These are phyloP conservation scores for Solanum hybrid DNA, from an alignment of 305 asterid genomes.

Conservation along the genomic window DNA sequence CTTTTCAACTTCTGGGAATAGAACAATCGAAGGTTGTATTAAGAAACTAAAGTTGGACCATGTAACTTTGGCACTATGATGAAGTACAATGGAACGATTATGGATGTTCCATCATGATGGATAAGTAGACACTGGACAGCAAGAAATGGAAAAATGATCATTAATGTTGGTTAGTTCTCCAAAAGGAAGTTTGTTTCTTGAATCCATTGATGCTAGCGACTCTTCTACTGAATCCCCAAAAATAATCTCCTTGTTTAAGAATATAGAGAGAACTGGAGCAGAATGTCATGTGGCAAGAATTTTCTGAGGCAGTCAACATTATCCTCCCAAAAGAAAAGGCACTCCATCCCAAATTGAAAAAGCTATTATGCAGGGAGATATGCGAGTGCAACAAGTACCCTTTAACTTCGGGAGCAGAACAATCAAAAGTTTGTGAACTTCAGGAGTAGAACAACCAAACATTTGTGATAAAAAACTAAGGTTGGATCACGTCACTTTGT, in stretches of 20 bases:
- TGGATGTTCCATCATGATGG: background rate
- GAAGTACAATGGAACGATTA: background rate
- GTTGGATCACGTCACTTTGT: background rate
- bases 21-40: background rate
- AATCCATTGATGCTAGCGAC: background rate
- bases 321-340: background rate
- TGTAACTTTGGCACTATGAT: background rate
- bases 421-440: background rate
- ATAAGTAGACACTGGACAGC: background rate
- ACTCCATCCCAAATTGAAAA: background rate
- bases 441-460: background rate
- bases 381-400: background rate
- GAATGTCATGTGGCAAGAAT: background rate
- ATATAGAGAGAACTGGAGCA: background rate
- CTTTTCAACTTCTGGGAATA: background rate
- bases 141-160: background rate
- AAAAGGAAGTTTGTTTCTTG: conserved; percentile 1
- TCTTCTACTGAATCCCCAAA: background rate
- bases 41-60: background rate
- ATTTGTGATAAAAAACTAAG: background rate
- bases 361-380: background rate
- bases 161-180: background rate
- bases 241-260: background rate
- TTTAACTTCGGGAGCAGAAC: background rate
- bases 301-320: background rate